Percentiles rank a stretch among this genome's conserved stretches.
These are phyloP conservation scores for Dentipellis sp. DNA, from an alignment of 768 basidiomycete genomes.

Conservation along the genomic window DNA sequence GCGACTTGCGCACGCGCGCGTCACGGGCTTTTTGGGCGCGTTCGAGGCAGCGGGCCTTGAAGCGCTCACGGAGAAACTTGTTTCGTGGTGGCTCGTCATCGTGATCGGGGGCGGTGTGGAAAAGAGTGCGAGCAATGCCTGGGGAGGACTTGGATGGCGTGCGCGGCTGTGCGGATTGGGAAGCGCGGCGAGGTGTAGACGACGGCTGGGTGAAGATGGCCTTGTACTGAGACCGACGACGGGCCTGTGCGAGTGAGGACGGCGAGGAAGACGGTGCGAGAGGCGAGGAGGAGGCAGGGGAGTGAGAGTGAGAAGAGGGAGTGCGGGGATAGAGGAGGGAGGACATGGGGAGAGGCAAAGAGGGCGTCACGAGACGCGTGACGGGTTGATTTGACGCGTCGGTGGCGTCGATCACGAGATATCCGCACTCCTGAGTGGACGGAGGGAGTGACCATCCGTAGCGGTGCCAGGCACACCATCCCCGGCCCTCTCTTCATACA, in stretches of 20 bases:
- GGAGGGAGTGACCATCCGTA: neutral
- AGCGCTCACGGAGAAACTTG: slow-evolving; percentile 15
- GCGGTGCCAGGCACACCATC: too few species aligned
- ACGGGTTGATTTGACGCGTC: neutral
- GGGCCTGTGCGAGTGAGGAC: slow-evolving; percentile 4
- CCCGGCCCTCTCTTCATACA: too few species aligned
- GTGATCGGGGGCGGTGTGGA: neutral
- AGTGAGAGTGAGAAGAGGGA: slow-evolving; percentile 5
- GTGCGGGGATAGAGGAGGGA: slow-evolving; percentile 7
- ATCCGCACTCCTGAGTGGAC: neutral
- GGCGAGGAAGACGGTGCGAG: slow-evolving; percentile 9
- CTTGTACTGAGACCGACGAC: slow-evolving; percentile 13
- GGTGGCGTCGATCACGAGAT: neutral
- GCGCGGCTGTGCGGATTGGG: neutral
- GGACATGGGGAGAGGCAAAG: neutral
- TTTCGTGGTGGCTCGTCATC: slow-evolving; percentile 9
- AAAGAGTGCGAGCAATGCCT: neutral
- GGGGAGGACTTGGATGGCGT: neutral
- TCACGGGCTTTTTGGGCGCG: slow-evolving; percentile 14
- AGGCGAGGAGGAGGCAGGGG: slow-evolving; percentile 11
- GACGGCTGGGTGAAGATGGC: slow-evolving; percentile 4
- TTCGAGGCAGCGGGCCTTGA: slow-evolving; percentile 16
- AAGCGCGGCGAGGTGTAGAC: neutral
- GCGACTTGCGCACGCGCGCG: slow-evolving; percentile 7
- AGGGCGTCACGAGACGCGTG: neutral